Evolutionary conservation across 176 grass and related monocot genomes (phyloP).

Genomic region (Areca catechu): DNA sequence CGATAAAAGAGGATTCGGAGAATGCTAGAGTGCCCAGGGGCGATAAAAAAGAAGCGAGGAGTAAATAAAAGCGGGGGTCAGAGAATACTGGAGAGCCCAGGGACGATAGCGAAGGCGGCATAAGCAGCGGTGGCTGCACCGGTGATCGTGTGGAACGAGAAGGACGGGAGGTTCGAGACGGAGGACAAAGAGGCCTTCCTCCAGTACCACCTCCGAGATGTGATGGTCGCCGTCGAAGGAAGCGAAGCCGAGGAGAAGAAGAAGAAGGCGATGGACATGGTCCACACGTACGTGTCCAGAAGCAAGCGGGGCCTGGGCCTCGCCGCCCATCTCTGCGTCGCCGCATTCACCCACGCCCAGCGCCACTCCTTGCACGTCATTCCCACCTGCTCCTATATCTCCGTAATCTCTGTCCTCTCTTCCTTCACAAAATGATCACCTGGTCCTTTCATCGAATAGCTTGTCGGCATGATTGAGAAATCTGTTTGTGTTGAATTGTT

Average conservation of each 20-base stretch:
- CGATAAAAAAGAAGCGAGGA: no score
- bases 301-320: constrained; percentile 74
- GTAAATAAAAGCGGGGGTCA: no score
- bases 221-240: constrained; percentile 1
- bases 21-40: no score
- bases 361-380: constrained; percentile 34
- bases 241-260: not conserved
- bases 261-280: constrained; percentile 57
- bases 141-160: constrained; percentile 57
- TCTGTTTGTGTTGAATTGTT: no score
- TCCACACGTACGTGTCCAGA: constrained; percentile 69
- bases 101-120: constrained; percentile 18
- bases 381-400: constrained; percentile 85
- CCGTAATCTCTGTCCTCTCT: constrained; percentile 10
- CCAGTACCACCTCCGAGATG: constrained; percentile 39
- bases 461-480: not conserved
- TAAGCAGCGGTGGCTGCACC: not conserved
- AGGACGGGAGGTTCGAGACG: constrained; percentile 52
- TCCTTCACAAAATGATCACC: no score
- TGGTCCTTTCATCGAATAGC: not conserved
- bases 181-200: constrained; percentile 59
- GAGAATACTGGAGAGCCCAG: no score
- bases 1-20: no score
- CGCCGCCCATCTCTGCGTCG: constrained; percentile 60
- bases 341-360: constrained; percentile 57